A percentile compares a stretch with the other conserved stretches of the same genome.
Evolutionary conservation across 2,329 filamentous ascomycete species (phyloP).

Genomic region (Colletotrichum viniferum): DNA sequence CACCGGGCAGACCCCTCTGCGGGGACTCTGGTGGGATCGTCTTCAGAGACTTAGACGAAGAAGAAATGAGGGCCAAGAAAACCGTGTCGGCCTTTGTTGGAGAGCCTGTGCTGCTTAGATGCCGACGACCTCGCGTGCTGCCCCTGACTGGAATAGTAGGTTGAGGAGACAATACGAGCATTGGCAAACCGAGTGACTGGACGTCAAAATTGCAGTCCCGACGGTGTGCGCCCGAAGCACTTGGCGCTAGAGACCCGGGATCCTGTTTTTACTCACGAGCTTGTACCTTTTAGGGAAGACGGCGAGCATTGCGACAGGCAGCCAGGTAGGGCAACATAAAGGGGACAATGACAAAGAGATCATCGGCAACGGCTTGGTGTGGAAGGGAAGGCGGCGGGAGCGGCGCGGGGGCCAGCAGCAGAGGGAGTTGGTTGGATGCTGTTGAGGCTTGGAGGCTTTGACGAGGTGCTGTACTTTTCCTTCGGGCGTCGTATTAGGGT

Average conservation of each 20-base stretch:
- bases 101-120: not conserved
- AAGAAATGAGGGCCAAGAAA: conserved; percentile 3
- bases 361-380: not conserved
- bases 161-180: conserved; percentile 7
- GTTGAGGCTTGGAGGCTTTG: not conserved
- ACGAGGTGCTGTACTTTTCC: not conserved
- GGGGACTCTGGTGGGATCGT: not conserved
- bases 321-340: not conserved
- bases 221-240: conserved; percentile 4
- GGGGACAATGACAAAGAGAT: not conserved
- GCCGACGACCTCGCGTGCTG: not conserved
- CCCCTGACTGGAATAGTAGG: not conserved
- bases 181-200: conserved; percentile 6
- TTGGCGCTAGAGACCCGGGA: not conserved
- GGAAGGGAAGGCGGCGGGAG: not conserved
- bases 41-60: conserved; percentile 1
- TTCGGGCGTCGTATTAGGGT: not conserved
- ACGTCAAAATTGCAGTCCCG: conserved; percentile 16
- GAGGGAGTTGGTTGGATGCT: not conserved
- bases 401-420: not conserved
- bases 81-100: not conserved
- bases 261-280: not conserved
- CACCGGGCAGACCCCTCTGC: not conserved
- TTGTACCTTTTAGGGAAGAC: not conserved
- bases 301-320: not conserved